phyloP scores from a whole-genome alignment of 2,329 filamentous ascomycete genomes.

The Passalora sequoiae region DNA sequence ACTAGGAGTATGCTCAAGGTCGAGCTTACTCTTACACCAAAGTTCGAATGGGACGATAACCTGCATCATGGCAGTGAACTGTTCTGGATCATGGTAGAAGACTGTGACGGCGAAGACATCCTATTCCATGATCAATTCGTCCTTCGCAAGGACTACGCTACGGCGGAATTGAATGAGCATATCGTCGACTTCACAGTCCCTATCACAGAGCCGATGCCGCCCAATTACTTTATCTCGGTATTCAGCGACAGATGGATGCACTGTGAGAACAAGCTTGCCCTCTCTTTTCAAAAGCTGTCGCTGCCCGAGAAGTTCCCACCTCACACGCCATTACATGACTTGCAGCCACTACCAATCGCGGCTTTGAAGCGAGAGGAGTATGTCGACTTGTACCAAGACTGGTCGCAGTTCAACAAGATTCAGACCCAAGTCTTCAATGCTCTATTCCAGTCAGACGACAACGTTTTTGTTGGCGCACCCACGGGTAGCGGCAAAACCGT shows the following conservation, averaged over 20 bases:
- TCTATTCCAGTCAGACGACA: slow-evolving; percentile 83
- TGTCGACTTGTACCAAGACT: slow-evolving; percentile 72
- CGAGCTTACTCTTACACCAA: slow-evolving; percentile 85
- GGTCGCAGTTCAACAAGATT: slow-evolving; percentile 90
- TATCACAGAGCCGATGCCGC: slow-evolving; percentile 95
- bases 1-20: slow-evolving; percentile 89
- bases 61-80: slow-evolving; percentile 83
- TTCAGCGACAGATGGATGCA: slow-evolving; percentile 98
- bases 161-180: slow-evolving; percentile 83
- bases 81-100: slow-evolving; percentile 97
- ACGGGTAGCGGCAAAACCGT: slow-evolving; percentile 95
- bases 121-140: slow-evolving; percentile 93
- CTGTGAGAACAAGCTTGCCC: slow-evolving; percentile 84
- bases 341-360: slow-evolving; percentile 84
- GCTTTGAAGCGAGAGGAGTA: slow-evolving; percentile 84
- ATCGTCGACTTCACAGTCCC: slow-evolving; percentile 93
- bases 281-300: slow-evolving; percentile 92
- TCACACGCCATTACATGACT: slow-evolving; percentile 83
- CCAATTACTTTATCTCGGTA: slow-evolving; percentile 96
- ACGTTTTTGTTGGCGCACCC: slow-evolving; percentile 86
- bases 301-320: slow-evolving; percentile 93
- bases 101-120: slow-evolving; percentile 94
- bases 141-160: slow-evolving; percentile 81
- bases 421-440: slow-evolving; percentile 97
- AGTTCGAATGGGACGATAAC: slow-evolving; percentile 90